These are phyloP conservation scores for Alternaria solani DNA, from an alignment of 2,329 filamentous ascomycete species.

Conservation along the genomic window DNA sequence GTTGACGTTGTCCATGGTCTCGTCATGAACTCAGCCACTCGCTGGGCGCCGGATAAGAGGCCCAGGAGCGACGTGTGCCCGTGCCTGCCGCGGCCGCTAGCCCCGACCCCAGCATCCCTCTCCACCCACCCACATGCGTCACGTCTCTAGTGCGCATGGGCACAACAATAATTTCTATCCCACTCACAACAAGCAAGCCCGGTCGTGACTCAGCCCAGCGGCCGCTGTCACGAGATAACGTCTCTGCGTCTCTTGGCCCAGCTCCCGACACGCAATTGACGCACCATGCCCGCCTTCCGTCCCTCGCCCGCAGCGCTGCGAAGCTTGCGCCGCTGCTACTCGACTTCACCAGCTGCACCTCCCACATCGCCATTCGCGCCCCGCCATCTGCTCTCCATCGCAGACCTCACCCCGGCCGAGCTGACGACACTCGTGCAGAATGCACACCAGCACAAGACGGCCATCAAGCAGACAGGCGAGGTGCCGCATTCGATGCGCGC, in stretches of 20 bases:
- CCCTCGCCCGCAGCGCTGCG: slow-evolving; percentile 39
- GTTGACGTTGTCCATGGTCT: slow-evolving; percentile 6
- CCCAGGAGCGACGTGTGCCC: slow-evolving; percentile 10
- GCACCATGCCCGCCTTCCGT: slow-evolving; percentile 45
- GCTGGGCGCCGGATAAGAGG: slow-evolving; percentile 10
- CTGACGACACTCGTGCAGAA: slow-evolving; percentile 83
- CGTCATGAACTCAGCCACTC: slow-evolving; percentile 29
- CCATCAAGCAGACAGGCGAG: slow-evolving; percentile 72
- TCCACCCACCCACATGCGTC: slow-evolving; percentile 19
- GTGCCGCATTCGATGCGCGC: slow-evolving; percentile 67
- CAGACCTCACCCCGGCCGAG: slow-evolving; percentile 81
- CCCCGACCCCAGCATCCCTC: slow-evolving; percentile 9
- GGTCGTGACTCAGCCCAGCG: slow-evolving; percentile 30
- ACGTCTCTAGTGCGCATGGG: slow-evolving; percentile 24
- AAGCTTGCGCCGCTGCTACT: slow-evolving; percentile 45
- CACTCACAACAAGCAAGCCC: slow-evolving; percentile 7
- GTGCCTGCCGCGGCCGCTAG: slow-evolving; percentile 19
- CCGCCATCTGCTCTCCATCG: slow-evolving; percentile 90
- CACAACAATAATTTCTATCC: slow-evolving; percentile 17
- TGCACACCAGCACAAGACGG: slow-evolving; percentile 77
- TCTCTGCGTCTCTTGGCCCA: slow-evolving; percentile 14
- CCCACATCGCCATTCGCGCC: slow-evolving; percentile 68
- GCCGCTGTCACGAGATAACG: slow-evolving; percentile 15
- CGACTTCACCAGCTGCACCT: slow-evolving; percentile 49
- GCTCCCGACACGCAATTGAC: slow-evolving; percentile 9